Evolutionary conservation across 1,284 basidiomycete species (phyloP).

Genomic region (Apiotrichum gracile): DNA sequence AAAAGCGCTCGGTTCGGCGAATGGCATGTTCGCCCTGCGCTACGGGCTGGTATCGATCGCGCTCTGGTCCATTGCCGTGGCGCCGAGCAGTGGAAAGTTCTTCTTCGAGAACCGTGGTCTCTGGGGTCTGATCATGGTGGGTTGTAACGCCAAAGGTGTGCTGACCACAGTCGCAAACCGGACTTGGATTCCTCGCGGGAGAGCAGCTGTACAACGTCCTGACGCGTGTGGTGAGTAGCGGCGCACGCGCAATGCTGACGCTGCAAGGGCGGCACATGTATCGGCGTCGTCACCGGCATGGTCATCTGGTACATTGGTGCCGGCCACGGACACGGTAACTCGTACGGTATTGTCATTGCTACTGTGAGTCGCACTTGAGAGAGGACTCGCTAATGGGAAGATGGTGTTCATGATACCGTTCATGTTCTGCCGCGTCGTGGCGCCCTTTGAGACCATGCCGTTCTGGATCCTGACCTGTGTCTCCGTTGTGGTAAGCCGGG

Average conservation of each 20-base stretch:
- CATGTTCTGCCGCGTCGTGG: slow-evolving; percentile 54
- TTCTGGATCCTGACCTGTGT: slow-evolving; percentile 44
- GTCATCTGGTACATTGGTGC: slow-evolving; percentile 56
- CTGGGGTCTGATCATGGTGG: slow-evolving; percentile 60
- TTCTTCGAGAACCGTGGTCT: slow-evolving; percentile 46
- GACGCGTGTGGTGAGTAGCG: slow-evolving; percentile 43
- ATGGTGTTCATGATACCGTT: slow-evolving; percentile 53
- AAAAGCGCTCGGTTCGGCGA: slow-evolving; percentile 24
- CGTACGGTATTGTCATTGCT: slow-evolving; percentile 56
- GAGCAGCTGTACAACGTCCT: slow-evolving; percentile 58
- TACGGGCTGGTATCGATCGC: slow-evolving; percentile 55
- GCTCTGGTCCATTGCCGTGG: slow-evolving; percentile 56
- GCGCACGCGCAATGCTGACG: background rate
- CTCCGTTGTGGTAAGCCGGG: slow-evolving; percentile 28
- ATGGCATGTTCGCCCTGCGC: slow-evolving; percentile 54
- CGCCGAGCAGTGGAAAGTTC: slow-evolving; percentile 47
- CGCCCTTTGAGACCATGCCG: slow-evolving; percentile 48
- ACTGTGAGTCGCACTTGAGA: too few species aligned
- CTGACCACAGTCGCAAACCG: slow-evolving; percentile 51
- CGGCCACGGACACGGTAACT: slow-evolving; percentile 52
- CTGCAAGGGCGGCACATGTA: slow-evolving; percentile 46
- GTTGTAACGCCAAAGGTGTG: background rate
- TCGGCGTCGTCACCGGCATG: slow-evolving; percentile 54
- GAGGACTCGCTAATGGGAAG: too few species aligned
- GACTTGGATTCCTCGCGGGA: slow-evolving; percentile 57